Evolutionary conservation across 2,329 filamentous ascomycete species (phyloP).

Genomic region (Claviceps paspali): DNA sequence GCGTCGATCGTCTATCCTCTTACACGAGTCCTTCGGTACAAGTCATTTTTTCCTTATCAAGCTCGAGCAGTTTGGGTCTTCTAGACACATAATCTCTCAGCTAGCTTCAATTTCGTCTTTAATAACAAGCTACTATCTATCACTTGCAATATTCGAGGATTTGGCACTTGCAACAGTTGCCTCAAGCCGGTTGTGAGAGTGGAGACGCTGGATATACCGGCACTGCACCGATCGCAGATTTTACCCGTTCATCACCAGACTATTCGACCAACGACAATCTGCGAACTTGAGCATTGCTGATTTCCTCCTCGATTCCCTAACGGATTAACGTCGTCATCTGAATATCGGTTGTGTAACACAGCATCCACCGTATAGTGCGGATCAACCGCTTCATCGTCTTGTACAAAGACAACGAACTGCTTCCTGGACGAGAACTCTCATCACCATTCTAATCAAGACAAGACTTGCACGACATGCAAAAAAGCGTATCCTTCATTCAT

Average conservation of each 20-base stretch:
- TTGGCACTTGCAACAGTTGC: background rate
- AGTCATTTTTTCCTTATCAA: background rate
- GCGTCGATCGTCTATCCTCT: background rate
- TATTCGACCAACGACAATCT: background rate
- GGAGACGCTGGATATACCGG: background rate
- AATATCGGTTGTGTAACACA: conserved; percentile 3
- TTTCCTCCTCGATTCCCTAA: background rate
- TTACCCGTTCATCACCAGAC: background rate
- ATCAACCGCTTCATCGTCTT: too few species aligned
- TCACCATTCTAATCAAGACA: conserved; percentile 1
- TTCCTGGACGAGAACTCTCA: background rate
- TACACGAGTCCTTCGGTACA: background rate
- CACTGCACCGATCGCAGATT: background rate
- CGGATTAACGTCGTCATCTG: background rate
- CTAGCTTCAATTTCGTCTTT: background rate
- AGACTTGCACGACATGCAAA: conserved; percentile 11
- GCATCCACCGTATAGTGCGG: background rate
- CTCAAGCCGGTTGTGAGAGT: background rate
- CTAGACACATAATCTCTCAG: background rate
- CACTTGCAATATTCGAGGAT: background rate
- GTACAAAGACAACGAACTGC: too few species aligned
- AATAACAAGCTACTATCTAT: background rate
- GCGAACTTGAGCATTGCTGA: background rate
- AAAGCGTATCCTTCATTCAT: conserved; percentile 5
- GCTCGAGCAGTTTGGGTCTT: background rate